A percentile compares a stretch with the other conserved stretches of the same genome.
Conservation (phyloP, 2,329 filamentous ascomycete species). For the Fusarium equiseti region DNA sequence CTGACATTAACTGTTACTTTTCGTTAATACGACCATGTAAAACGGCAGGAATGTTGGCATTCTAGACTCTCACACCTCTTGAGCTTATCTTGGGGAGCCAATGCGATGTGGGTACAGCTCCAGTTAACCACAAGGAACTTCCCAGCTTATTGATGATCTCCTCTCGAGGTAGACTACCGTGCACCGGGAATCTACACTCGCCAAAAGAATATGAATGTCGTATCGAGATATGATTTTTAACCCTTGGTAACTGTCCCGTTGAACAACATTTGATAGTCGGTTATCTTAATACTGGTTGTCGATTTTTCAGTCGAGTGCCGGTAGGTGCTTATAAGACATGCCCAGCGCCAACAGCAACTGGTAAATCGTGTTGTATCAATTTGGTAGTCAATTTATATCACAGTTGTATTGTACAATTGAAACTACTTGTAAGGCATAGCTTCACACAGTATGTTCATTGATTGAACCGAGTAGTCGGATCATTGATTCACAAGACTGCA, state of each 20-base stretch:
- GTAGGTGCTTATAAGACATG: constrained; percentile 6
- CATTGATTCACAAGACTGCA: constrained; percentile 13
- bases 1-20: constrained; percentile 2
- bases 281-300: constrained; percentile 12
- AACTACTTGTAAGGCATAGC: background rate
- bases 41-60: constrained; percentile 24
- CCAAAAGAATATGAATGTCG: constrained; percentile 1
- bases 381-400: background rate
- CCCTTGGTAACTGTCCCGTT: constrained; percentile 5
- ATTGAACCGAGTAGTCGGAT: constrained; percentile 17
- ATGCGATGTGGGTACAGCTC: background rate
- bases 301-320: background rate
- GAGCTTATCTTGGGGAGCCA: constrained; percentile 2
- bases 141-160: constrained; percentile 17
- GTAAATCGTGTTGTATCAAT: background rate
- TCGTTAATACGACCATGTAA: constrained; percentile 36
- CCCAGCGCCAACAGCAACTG: background rate
- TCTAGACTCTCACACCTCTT: constrained; percentile 20
- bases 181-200: background rate
- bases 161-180: background rate
- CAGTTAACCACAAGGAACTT: constrained; percentile 23
- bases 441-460: constrained; percentile 6
- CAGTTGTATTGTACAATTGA: constrained; percentile 1
- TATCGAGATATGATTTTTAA: constrained; percentile 16
- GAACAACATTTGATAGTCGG: background rate